A percentile compares a stretch with the other conserved stretches of the same genome.
Conservation (phyloP, 345 rosid species). For the Erucastrum elatum region DNA sequence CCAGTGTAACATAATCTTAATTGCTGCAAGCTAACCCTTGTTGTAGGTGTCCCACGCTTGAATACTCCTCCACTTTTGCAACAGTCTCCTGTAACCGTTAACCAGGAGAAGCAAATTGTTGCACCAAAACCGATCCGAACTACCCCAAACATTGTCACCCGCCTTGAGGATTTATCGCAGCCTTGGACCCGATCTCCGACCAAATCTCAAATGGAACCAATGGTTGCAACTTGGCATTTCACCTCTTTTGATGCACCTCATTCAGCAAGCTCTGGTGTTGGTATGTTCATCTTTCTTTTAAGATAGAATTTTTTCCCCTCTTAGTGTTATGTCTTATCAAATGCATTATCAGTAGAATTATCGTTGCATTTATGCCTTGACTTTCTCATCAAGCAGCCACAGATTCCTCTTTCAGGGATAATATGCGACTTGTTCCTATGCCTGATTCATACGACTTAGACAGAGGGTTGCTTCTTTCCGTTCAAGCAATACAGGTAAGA, state of each 20-base stretch:
- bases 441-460: constrained; percentile 97
- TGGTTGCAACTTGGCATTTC: constrained; percentile 77
- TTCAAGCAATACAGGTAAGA: constrained; percentile 96
- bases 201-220: constrained; percentile 91
- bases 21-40: constrained; percentile 35
- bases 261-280: constrained; percentile 54
- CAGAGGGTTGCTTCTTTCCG: constrained; percentile 97
- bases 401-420: constrained; percentile 97
- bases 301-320: constrained; percentile 3
- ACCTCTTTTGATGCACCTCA: constrained; percentile 55
- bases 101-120: constrained; percentile 71
- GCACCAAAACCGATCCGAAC: constrained; percentile 96
- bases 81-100: constrained; percentile 44
- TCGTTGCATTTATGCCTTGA: constrained; percentile 44
- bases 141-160: constrained; percentile 64
- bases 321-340: constrained; percentile 5
- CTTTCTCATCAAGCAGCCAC: constrained; percentile 96
- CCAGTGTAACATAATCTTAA: constrained; percentile 15
- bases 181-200: constrained; percentile 99
- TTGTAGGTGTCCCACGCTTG: constrained; percentile 95
- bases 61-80: constrained; percentile 83
- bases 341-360: constrained; percentile 29
- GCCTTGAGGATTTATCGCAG: constrained; percentile 90
- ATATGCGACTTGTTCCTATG: constrained; percentile 85
- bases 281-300: constrained; percentile 48